A percentile compares a stretch with the other conserved stretches of the same genome.
These are phyloP conservation scores for Amaranthus hypochondriacus DNA, from an alignment of 148 eudicot genomes.

Conservation along the genomic window DNA sequence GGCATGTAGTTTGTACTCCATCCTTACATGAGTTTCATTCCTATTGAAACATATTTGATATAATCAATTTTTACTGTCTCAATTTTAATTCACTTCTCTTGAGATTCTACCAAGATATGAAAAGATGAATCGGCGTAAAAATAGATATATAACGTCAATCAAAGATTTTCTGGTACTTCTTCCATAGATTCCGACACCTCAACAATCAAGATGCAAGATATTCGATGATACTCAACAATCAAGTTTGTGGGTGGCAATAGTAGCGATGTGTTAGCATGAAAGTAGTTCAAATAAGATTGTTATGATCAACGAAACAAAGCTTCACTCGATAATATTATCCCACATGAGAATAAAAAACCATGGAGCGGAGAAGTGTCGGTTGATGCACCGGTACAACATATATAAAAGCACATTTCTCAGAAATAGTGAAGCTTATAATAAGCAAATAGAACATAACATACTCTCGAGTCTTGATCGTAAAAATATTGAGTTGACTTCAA, in stretches of 20 bases:
- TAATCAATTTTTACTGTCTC: too few relatives aligned
- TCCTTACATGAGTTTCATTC: too few relatives aligned
- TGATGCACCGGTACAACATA: slow-evolving; percentile 10
- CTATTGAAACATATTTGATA: too few relatives aligned
- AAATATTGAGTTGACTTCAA: slow-evolving; percentile 25
- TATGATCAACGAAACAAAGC: slow-evolving; percentile 2
- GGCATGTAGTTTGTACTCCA: too few relatives aligned
- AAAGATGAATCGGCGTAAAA: slow-evolving; percentile 90
- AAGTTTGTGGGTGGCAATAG: slow-evolving; percentile 13
- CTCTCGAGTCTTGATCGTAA: slow-evolving; percentile 13
- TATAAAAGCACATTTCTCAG: slow-evolving; percentile 4
- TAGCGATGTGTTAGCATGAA: background rate
- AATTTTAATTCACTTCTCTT: too few relatives aligned
- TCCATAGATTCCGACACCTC: slow-evolving; percentile 29
- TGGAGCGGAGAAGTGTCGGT: slow-evolving; percentile 9
- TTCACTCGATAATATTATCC: background rate
- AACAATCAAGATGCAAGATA: slow-evolving; percentile 52
- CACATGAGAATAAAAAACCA: slow-evolving; percentile 16
- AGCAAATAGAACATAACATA: slow-evolving; percentile 23
- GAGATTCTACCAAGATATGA: too few relatives aligned
- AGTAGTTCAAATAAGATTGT: slow-evolving; percentile 5
- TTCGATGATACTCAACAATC: slow-evolving; percentile 87
- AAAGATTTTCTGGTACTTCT: slow-evolving; percentile 35
- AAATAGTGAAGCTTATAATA: slow-evolving; percentile 24
- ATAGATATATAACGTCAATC: slow-evolving; percentile 59